phyloP scores from a whole-genome alignment of 441 rosid species.

The Arabidopsis hybrid region DNA sequence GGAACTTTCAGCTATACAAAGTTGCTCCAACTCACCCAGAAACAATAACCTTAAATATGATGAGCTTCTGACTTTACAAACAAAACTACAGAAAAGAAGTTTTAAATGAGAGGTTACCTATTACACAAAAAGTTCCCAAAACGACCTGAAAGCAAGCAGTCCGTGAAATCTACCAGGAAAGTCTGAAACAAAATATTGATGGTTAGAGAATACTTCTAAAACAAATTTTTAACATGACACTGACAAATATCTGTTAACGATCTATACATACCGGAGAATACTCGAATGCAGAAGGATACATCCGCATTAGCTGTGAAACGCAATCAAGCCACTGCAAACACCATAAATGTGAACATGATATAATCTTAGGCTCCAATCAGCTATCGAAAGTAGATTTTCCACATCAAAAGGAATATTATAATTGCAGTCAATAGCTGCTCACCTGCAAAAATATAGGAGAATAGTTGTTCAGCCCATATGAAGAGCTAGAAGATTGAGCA shows the following conservation, averaged over 20 bases:
- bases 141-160: conserved; percentile 87
- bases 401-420: conserved; percentile 10
- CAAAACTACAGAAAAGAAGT: conserved; percentile 17
- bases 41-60: conserved; percentile 5
- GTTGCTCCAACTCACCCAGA: conserved; percentile 12
- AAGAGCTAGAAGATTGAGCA: conserved; percentile 76
- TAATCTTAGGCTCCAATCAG: conserved; percentile 1
- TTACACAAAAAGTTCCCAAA: conserved; percentile 98
- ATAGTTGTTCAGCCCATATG: conserved; percentile 84
- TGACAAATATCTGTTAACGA: conserved; percentile 21
- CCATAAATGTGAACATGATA: conserved; percentile 16
- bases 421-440: conserved; percentile 23
- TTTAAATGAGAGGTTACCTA: conserved; percentile 57
- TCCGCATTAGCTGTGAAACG: conserved; percentile 86
- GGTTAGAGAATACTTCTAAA: conserved; percentile 14
- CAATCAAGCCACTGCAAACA: conserved; percentile 99
- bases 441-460: conserved; percentile 99
- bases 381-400: conserved; percentile 15
- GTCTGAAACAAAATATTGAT: conserved; percentile 59
- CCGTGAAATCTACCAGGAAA: conserved; percentile 93
- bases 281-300: conserved; percentile 98
- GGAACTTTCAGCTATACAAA: conserved; percentile 16
- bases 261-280: conserved; percentile 83
- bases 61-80: conserved; percentile 15
- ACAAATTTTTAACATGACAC: conserved; percentile 7